phyloP scores from a whole-genome alignment of 495 filamentous ascomycete species.

The Aspergillus cavernicola region DNA sequence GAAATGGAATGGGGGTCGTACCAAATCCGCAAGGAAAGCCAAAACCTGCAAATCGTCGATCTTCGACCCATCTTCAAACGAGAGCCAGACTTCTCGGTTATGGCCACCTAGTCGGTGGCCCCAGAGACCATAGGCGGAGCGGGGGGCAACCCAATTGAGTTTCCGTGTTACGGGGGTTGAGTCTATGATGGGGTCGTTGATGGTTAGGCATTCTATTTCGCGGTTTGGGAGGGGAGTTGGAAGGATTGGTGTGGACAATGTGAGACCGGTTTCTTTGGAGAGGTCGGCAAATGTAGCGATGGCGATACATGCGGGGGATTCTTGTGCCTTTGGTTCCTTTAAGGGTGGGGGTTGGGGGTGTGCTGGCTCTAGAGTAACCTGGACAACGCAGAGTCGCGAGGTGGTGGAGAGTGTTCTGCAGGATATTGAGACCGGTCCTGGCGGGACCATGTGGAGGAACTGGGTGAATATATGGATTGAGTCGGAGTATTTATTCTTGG shows the following conservation, averaged over 20 bases:
- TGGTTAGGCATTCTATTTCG: conserved; percentile 17
- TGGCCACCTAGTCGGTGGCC: conserved; percentile 24
- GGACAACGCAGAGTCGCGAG: conserved; percentile 19
- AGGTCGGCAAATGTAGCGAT: conserved; percentile 21
- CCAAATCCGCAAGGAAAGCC: conserved; percentile 21
- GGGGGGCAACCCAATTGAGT: conserved; percentile 21
- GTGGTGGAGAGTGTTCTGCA: conserved; percentile 15
- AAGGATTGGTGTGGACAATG: conserved; percentile 5
- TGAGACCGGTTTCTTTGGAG: conserved; percentile 15
- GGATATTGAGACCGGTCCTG: conserved; percentile 11
- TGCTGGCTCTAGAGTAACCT: conserved; percentile 12
- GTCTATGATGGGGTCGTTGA: conserved; percentile 23
- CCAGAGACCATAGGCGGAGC: conserved; percentile 17
- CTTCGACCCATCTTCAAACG: conserved; percentile 19
- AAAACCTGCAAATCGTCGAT: conserved; percentile 17
- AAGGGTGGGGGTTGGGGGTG: too few species aligned
- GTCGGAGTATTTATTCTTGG: conserved; percentile 13
- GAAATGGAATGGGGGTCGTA: too few species aligned
- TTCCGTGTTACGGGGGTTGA: conserved; percentile 22
- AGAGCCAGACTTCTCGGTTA: conserved; percentile 23
- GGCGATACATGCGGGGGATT: neutral
- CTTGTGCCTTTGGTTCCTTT: neutral
- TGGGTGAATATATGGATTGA: conserved; percentile 23
- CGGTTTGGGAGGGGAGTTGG: conserved; percentile 9
- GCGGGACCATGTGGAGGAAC: conserved; percentile 19